Evolutionary conservation across 139 green algal genomes (phyloP).

Genomic region (Coccomyxa sp.): DNA sequence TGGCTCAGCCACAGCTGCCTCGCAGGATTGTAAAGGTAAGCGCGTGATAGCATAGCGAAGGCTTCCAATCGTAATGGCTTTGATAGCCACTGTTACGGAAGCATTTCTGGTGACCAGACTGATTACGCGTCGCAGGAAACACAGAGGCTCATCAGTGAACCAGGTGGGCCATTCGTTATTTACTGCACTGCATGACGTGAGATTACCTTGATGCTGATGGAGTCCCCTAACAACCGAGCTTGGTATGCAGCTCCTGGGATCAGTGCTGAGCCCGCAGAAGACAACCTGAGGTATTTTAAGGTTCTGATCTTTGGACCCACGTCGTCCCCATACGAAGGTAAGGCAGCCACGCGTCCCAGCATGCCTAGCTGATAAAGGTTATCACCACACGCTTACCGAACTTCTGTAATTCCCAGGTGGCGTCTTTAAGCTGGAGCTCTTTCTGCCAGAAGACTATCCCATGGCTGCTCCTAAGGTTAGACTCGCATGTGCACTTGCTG

Average conservation of each 20-base stretch:
- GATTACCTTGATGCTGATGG: neutral
- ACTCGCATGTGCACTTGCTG: neutral
- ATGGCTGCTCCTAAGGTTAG: conserved; percentile 96
- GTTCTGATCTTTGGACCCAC: conserved; percentile 94
- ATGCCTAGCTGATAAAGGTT: too few species aligned
- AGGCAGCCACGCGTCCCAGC: too few species aligned
- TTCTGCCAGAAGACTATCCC: conserved; percentile 98
- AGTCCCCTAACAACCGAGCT: too few species aligned
- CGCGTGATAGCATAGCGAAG: neutral
- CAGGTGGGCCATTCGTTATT: conserved; percentile 55
- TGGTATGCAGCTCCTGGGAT: conserved; percentile 85
- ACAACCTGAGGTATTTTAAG: conserved; percentile 98
- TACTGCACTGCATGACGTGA: neutral
- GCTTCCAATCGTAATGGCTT: too few species aligned
- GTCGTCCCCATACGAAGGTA: conserved; percentile 91
- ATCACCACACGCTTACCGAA: too few species aligned
- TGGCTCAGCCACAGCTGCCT: conserved; percentile 49
- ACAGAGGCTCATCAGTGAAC: conserved; percentile 94
- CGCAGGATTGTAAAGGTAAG: conserved; percentile 70
- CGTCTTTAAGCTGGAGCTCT: conserved; percentile 97
- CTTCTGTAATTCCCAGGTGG: conserved; percentile 57
- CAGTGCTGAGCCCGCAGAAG: conserved; percentile 87
- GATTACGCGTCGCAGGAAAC: conserved; percentile 73
- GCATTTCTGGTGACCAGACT: too few species aligned
- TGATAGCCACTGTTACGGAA: too few species aligned